Evolutionary conservation across 2,329 filamentous ascomycete species (phyloP).

Genomic region (Hypoxylon rubiginosum): DNA sequence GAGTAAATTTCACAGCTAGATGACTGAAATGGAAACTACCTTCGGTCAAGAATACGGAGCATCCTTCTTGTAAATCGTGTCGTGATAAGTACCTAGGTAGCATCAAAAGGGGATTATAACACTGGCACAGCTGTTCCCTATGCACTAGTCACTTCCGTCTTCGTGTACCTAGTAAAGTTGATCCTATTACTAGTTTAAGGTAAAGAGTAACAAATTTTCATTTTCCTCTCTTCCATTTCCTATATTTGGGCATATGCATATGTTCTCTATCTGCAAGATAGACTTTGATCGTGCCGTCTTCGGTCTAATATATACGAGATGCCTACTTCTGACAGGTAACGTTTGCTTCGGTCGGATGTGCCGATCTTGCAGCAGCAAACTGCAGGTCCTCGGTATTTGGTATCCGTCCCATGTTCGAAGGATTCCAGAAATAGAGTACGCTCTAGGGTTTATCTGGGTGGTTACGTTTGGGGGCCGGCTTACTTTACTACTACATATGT

Average conservation of each 20-base stretch:
- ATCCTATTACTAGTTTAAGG: not conserved
- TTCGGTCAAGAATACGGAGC: conserved; percentile 29
- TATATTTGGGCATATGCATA: too few relatives aligned
- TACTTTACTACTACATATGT: not conserved
- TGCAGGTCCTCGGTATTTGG: conserved; percentile 37
- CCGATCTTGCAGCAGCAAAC: conserved; percentile 19
- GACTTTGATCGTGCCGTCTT: conserved; percentile 2
- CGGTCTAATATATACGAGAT: conserved; percentile 12
- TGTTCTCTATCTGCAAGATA: too few relatives aligned
- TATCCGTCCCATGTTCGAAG: conserved; percentile 15
- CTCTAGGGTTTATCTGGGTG: not conserved
- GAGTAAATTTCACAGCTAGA: conserved; percentile 19
- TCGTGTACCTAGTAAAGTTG: too few relatives aligned
- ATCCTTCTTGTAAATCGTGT: not conserved
- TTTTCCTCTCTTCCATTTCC: not conserved
- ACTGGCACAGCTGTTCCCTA: conserved; percentile 20
- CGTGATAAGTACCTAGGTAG: not conserved
- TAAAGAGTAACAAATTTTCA: not conserved
- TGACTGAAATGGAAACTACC: conserved; percentile 35
- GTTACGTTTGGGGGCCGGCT: not conserved
- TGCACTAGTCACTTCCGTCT: conserved; percentile 1
- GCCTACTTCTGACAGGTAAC: conserved; percentile 14
- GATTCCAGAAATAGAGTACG: conserved; percentile 38
- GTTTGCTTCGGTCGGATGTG: conserved; percentile 33
- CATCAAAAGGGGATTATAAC: conserved; percentile 16